Conservation (phyloP, 176 grass and related monocot genomes). For the Carex cristatella region DNA sequence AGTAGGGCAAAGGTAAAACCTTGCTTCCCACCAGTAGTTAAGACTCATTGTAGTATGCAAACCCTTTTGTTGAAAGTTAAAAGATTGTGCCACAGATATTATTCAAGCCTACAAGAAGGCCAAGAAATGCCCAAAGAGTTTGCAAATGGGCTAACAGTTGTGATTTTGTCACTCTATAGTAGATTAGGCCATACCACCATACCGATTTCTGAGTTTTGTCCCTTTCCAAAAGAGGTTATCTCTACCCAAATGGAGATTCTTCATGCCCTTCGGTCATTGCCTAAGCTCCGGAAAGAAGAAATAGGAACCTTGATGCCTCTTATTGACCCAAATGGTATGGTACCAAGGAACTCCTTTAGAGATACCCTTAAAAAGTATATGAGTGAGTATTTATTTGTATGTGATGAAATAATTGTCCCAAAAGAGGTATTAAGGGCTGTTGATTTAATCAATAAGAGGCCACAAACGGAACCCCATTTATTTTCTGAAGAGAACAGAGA, state of each 20-base stretch:
- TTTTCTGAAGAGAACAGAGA: slow-evolving; percentile 27
- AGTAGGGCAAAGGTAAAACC: slow-evolving; percentile 16
- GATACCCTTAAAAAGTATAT: slow-evolving; percentile 32
- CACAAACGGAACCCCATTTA: neutral
- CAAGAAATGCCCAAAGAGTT: slow-evolving; percentile 28
- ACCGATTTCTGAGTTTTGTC: slow-evolving; percentile 21
- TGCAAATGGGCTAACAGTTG: slow-evolving; percentile 29
- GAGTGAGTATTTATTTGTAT: slow-evolving; percentile 35
- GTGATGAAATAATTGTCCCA: slow-evolving; percentile 27
- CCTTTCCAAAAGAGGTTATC: slow-evolving; percentile 25
- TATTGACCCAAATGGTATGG: slow-evolving; percentile 26
- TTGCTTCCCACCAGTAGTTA: slow-evolving; percentile 24
- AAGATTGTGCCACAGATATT: neutral
- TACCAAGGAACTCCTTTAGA: slow-evolving; percentile 18
- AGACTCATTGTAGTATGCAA: neutral
- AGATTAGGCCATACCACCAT: slow-evolving; percentile 21
- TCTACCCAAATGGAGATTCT: slow-evolving; percentile 26
- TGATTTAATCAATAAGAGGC: slow-evolving; percentile 31
- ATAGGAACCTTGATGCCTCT: slow-evolving; percentile 22
- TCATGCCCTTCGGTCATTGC: slow-evolving; percentile 27
- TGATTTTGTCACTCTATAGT: slow-evolving; percentile 27
- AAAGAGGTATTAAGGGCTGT: slow-evolving; percentile 16
- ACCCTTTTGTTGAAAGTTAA: slow-evolving; percentile 15
- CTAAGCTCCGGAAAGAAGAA: slow-evolving; percentile 11
- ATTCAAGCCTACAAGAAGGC: slow-evolving; percentile 9